Conservation (phyloP, 2,329 filamentous ascomycete species). For the Hirsutella rhossiliensis region DNA sequence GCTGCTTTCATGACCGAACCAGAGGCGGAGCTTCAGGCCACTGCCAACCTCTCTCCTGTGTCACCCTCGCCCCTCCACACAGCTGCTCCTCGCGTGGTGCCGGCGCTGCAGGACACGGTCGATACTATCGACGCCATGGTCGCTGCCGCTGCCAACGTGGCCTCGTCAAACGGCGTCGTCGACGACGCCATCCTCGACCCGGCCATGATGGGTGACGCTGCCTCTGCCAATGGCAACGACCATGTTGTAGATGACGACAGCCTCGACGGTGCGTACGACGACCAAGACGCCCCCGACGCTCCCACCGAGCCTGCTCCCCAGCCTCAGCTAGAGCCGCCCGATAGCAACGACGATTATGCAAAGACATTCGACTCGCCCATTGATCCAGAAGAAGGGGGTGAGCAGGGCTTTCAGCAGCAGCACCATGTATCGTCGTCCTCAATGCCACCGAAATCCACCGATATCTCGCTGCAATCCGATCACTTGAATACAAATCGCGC, state of each 20-base stretch:
- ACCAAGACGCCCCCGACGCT: constrained; percentile 11
- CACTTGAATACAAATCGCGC: constrained; percentile 18
- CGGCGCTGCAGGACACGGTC: constrained; percentile 39
- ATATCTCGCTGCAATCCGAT: constrained; percentile 27
- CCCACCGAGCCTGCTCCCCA: constrained; percentile 16
- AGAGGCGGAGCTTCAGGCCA: constrained; percentile 36
- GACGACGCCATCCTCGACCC: constrained; percentile 19
- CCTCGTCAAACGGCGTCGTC: constrained; percentile 13
- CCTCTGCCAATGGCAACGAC: constrained; percentile 21
- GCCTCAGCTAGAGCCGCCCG: constrained; percentile 16
- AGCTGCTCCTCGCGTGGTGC: constrained; percentile 33
- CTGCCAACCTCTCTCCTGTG: constrained; percentile 38
- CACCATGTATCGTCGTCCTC: constrained; percentile 24
- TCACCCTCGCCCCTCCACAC: constrained; percentile 37
- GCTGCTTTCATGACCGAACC: constrained; percentile 31
- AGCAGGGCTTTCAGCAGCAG: constrained; percentile 19
- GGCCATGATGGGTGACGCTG: constrained; percentile 12
- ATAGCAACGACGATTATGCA: constrained; percentile 36
- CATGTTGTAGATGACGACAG: constrained; percentile 33
- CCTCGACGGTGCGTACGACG: constrained; percentile 34
- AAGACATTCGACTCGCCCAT: constrained; percentile 38
- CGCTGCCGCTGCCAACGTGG: constrained; percentile 12
- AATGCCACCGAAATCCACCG: constrained; percentile 28
- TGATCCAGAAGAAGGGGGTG: constrained; percentile 22
- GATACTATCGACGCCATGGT: constrained; percentile 37